Evolutionary conservation across 495 filamentous ascomycete genomes (phyloP), one percentile per base, ranked within the genome.

Genomic region (Pyrenopolyporus hunteri): DNA sequence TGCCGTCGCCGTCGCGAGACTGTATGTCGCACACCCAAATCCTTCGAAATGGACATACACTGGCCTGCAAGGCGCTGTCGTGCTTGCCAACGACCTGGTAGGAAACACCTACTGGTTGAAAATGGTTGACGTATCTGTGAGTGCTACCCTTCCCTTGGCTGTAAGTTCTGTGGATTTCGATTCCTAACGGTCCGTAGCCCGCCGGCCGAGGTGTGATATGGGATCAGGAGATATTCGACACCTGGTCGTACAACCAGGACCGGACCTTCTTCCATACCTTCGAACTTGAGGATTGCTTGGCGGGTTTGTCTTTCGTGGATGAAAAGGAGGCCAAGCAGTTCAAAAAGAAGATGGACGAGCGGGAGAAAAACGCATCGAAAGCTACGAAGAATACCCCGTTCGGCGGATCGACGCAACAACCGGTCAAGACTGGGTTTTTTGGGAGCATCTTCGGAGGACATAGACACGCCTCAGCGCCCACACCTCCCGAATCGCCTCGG

Each of bases 191-290:
- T 40, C 10, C 14, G 39, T 66, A 96, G 91, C 83, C 89, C 28
- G 79, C 89, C 39, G 86, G 85, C 73, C 85, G 88, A 65, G 94
- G 95, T 43, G 95, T 98, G 20, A 88, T 98, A 64, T 98, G 94
- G 94, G 94, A 98, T 70, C 92, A 97, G 76, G 94, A 98, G 73
- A 88, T 98, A 64, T 98, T 93, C 72, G 92, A 98, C 48, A 88
- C 85, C 39, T 98, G 96, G 78, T 82, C 81, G 31, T 98, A 98
- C 76, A 94, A 97, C 70, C 91, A 94, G 67, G 95, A 98, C 71
- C 88, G 94, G 43, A 91, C 89, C 26, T 98, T 97, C 73, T 98
- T 98, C 76, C 93, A 98, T 72, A 90, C 91, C 3, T 98, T 98
- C 69, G 94, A 98, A 75, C 84, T 96, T 39, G 92, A 98, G 70